Evolutionary conservation across 345 rosid species (phyloP), one percentile per base, ranked within the genome.

Genomic region (Reutealis trisperma): DNA sequence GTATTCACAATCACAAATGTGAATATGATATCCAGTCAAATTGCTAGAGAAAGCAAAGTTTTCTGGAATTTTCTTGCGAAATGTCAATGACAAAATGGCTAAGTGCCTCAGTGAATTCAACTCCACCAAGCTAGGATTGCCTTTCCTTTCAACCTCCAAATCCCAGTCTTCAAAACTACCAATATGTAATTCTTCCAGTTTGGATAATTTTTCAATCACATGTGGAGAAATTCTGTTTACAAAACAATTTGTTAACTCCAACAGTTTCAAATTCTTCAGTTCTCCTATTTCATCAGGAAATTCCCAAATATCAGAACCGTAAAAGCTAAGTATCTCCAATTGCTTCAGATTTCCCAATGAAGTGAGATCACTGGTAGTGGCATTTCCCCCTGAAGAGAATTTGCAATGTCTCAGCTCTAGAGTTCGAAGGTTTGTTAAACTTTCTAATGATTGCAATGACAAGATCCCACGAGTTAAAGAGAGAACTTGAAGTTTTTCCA

Each of bases 161-260:
- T 54, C 37, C 58, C 69, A 66, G 8, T 18, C 49, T 66, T 37
- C 51, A 21, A 19, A 66, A 14, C 0, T 2, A 62, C 44, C 59
- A 63, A 62, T 63, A 30, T 47, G 51, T 6, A 74, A 30, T n/a
- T 74, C 77, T 64, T 74, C 77, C 10, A 74, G 69, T 8, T 51
- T 74, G 11, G 59, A 21, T 16, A 74, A 47, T 9, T 51, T 52
- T 21, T 12, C 12, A 13, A 74, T 63, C 37, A 51, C n/a, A 63
- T 63, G 34, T 10, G 70, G 9, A 65, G 47, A 51, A 27, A 74
- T 27, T 4, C 2, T 74, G 7, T 14, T 45, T 19, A 65, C 21
- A 25, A 44, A 22, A 22, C 61, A 32, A n/a, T 16, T 9, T 19
- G 13, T 34, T 13, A 59, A 12, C 1, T 72, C 37, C 55, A 37